Percentiles rank a stretch among this genome's conserved stretches.
phyloP scores from a whole-genome alignment of 768 basidiomycete genomes.

The Antrodiella citrinella region DNA sequence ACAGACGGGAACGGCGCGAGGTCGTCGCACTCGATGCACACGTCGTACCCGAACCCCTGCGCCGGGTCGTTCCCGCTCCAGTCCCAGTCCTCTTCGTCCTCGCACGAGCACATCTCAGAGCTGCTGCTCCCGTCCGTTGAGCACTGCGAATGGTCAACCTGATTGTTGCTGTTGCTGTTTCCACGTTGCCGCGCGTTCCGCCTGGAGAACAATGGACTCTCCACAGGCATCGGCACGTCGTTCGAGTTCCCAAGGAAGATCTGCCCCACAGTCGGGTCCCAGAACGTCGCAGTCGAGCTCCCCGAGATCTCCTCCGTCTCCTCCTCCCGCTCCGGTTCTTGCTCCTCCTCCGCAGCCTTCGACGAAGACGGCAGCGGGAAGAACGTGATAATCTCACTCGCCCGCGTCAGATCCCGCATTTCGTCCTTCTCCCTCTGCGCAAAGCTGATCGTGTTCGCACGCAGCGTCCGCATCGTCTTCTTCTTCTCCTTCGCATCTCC shows the following conservation, averaged over 20 bases:
- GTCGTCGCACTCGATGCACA: constrained; percentile 87
- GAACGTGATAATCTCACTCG: constrained; percentile 52
- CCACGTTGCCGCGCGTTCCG: background rate
- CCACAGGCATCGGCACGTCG: constrained; percentile 51
- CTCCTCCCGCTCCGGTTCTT: constrained; percentile 15
- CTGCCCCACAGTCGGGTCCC: constrained; percentile 55
- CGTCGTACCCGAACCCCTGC: constrained; percentile 64
- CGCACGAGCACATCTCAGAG: constrained; percentile 1
- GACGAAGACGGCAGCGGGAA: constrained; percentile 9
- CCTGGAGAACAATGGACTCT: background rate
- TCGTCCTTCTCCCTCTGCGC: constrained; percentile 80
- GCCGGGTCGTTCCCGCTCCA: constrained; percentile 31
- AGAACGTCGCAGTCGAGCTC: constrained; percentile 33
- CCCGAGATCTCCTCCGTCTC: constrained; percentile 17
- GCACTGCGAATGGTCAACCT: background rate
- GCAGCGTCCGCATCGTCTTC: constrained; percentile 2
- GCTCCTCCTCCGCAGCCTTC: constrained; percentile 24
- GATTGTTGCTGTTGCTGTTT: background rate
- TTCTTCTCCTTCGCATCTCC: background rate
- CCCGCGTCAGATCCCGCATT: constrained; percentile 81
- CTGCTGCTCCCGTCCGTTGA: background rate
- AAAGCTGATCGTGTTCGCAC: constrained; percentile 67
- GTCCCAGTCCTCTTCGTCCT: constrained; percentile 27
- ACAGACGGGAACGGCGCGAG: constrained; percentile 65
- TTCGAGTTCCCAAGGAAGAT: constrained; percentile 77